phyloP scores from a whole-genome alignment of 2,329 filamentous ascomycete species.

The Xenoacremonium recifei region DNA sequence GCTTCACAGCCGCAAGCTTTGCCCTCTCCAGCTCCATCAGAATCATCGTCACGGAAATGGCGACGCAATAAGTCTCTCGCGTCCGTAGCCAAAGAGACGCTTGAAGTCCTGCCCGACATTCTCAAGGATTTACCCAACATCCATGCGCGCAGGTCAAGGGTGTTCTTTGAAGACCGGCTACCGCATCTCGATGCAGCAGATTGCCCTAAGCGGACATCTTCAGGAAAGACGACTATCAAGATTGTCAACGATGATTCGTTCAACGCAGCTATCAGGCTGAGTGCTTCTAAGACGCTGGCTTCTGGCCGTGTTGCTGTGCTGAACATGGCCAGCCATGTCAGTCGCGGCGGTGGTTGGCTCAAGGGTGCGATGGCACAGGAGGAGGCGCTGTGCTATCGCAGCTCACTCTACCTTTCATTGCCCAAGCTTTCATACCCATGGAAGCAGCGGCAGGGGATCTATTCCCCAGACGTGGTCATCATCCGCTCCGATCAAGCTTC shows the following conservation, averaged over 20 bases:
- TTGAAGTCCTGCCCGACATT: constrained; percentile 43
- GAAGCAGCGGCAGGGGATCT: constrained; percentile 49
- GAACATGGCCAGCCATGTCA: constrained; percentile 61
- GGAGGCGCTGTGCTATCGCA: constrained; percentile 66
- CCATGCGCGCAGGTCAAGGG: constrained; percentile 35
- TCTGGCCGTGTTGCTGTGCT: constrained; percentile 53
- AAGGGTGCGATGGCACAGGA: constrained; percentile 65
- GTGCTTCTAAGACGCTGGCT: constrained; percentile 19
- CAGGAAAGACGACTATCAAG: constrained; percentile 35
- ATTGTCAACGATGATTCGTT: constrained; percentile 58
- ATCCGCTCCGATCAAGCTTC: constrained; percentile 49
- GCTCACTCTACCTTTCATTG: constrained; percentile 50
- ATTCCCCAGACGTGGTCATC: constrained; percentile 59
- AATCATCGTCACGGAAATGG: constrained; percentile 5
- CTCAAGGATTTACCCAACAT: constrained; percentile 42
- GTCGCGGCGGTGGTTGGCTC: constrained; percentile 63
- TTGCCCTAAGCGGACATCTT: constrained; percentile 40
- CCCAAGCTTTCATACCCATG: constrained; percentile 53
- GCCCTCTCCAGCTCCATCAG: constrained; percentile 2
- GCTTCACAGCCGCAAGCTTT: no score
- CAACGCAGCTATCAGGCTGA: constrained; percentile 50
- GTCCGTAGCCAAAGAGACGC: constrained; percentile 46
- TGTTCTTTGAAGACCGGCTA: constrained; percentile 34
- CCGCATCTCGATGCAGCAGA: constrained; percentile 37
- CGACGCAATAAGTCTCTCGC: constrained; percentile 32